Percentiles rank a stretch among this genome's conserved stretches.
Evolutionary conservation across 2,329 filamentous ascomycete genomes (phyloP).

Genomic region (Acephala macrosclerotiorum): DNA sequence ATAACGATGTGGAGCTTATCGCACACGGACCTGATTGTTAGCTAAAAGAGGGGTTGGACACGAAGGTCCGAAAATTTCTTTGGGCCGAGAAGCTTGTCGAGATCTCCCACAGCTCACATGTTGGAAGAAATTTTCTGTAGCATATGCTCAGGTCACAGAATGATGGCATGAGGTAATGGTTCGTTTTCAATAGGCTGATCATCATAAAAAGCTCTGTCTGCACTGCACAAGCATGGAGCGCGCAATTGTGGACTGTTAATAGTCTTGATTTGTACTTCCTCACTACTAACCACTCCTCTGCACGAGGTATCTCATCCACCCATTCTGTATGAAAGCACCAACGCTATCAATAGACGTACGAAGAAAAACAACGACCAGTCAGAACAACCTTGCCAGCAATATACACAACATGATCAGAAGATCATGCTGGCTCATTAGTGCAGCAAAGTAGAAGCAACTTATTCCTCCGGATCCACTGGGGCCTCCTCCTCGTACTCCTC

Average conservation of each 20-base stretch:
- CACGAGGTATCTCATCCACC: conserved; percentile 36
- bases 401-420: conserved; percentile 35
- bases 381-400: conserved; percentile 37
- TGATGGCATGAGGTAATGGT: background rate
- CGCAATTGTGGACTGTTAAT: conserved; percentile 30
- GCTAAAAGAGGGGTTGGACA: background rate
- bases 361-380: conserved; percentile 34
- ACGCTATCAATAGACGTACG: conserved; percentile 40
- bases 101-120: conserved; percentile 8
- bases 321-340: conserved; percentile 32
- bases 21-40: background rate
- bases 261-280: conserved; percentile 40
- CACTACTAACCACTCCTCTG: conserved; percentile 35
- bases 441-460: conserved; percentile 34
- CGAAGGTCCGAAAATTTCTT: conserved; percentile 9
- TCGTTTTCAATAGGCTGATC: conserved; percentile 10
- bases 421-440: conserved; percentile 33
- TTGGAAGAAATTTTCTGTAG: conserved; percentile 31
- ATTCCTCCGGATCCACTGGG: conserved; percentile 73
- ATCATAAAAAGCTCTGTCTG: conserved; percentile 11
- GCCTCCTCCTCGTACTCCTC: conserved; percentile 89
- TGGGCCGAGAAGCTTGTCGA: conserved; percentile 5
- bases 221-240: conserved; percentile 22
- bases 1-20: background rate
- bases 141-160: conserved; percentile 12